Evolutionary conservation across 139 green algal species (phyloP).

Genomic region (Zygnema cylindricum): DNA sequence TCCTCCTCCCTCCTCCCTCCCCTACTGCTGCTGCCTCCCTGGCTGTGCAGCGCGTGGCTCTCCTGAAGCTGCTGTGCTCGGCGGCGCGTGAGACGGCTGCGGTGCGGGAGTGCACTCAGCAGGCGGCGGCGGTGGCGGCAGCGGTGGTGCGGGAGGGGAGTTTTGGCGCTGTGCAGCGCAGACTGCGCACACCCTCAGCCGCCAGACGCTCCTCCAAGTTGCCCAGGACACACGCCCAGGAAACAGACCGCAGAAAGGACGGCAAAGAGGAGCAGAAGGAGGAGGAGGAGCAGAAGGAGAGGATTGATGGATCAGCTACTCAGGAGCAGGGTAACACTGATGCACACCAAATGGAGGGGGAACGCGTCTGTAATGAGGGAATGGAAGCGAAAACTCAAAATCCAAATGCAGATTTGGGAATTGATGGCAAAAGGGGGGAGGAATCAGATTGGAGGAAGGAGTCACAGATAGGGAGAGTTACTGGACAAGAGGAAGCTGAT

Average conservation of each 20-base stretch:
- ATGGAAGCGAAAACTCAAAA: neutral
- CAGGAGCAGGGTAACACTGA: neutral
- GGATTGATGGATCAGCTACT: neutral
- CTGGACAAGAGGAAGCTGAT: neutral
- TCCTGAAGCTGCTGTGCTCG: conserved; percentile 7
- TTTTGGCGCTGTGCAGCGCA: neutral
- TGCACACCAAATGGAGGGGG: no score
- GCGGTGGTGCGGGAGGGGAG: neutral
- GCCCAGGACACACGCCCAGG: neutral
- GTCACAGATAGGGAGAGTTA: neutral
- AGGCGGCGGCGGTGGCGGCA: no score
- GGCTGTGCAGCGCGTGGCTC: conserved; percentile 3
- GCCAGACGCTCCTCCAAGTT: neutral
- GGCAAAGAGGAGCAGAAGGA: neutral
- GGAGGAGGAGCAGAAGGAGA: neutral
- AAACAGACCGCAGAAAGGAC: neutral
- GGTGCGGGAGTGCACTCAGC: neutral
- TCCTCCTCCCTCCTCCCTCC: neutral
- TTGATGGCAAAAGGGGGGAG: neutral
- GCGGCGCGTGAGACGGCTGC: neutral
- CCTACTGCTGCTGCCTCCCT: neutral
- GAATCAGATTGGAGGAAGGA: neutral
- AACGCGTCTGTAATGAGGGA: neutral
- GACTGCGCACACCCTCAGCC: neutral
- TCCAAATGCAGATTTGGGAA: neutral